These are phyloP conservation scores for Dothistroma septosporum DNA, from an alignment of 2,329 filamentous ascomycete species.

Conservation along the genomic window DNA sequence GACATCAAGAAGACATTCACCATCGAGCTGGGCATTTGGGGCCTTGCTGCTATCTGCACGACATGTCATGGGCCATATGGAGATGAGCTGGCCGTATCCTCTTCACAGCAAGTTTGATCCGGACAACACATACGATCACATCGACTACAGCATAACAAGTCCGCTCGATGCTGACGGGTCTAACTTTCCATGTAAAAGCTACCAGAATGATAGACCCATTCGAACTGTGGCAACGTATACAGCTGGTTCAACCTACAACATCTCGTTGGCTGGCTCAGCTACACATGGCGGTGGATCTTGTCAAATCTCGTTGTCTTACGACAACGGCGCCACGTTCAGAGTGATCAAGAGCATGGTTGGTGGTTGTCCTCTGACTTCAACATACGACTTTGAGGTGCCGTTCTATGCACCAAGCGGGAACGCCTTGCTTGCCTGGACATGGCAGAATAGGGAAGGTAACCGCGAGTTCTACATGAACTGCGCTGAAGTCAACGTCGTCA, in stretches of 20 bases:
- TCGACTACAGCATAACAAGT: conserved; percentile 69
- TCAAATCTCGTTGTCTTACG: conserved; percentile 70
- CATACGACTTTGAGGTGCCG: conserved; percentile 65
- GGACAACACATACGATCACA: conserved; percentile 40
- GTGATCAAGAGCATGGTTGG: conserved; percentile 63
- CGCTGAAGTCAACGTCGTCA: conserved; percentile 46
- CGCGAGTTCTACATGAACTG: conserved; percentile 65
- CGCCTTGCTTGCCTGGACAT: conserved; percentile 68
- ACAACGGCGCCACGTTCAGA: conserved; percentile 64
- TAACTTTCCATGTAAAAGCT: conserved; percentile 75
- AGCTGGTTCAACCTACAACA: conserved; percentile 59
- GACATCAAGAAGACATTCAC: conserved; percentile 12
- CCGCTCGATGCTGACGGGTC: conserved; percentile 59
- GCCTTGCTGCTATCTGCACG: conserved; percentile 13
- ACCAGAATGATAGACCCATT: conserved; percentile 50
- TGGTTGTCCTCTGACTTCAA: conserved; percentile 50
- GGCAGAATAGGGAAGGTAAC: conserved; percentile 54
- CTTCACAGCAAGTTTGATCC: conserved; percentile 51
- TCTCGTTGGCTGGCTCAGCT: conserved; percentile 59
- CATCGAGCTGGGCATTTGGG: conserved; percentile 3
- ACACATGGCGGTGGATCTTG: conserved; percentile 64
- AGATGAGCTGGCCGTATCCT: conserved; percentile 54
- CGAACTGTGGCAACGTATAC: conserved; percentile 57
- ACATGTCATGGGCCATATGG: conserved; percentile 45
- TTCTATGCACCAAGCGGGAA: conserved; percentile 56